A percentile compares a stretch with the other conserved stretches of the same genome.
phyloP scores from a whole-genome alignment of 345 rosid genomes.

The Linum lewisii region DNA sequence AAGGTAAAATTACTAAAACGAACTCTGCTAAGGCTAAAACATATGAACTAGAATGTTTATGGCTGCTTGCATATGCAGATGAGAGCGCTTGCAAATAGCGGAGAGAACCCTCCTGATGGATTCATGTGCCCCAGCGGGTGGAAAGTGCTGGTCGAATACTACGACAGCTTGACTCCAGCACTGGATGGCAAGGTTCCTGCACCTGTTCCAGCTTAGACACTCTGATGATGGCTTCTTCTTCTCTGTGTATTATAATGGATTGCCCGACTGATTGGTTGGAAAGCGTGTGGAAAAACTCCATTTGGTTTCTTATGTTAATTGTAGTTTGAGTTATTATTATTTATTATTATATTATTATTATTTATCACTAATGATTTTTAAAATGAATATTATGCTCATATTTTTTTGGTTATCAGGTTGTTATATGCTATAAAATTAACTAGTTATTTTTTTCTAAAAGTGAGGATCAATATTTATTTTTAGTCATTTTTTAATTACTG shows the following conservation, averaged over 20 bases:
- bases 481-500: too few relatives aligned
- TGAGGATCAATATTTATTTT: too few relatives aligned
- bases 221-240: background rate
- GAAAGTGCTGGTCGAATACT: conserved; percentile 85
- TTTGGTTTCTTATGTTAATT: too few relatives aligned
- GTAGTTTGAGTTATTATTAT: too few relatives aligned
- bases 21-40: background rate
- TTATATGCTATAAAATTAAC: too few relatives aligned
- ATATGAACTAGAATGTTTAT: background rate
- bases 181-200: conserved; percentile 44
- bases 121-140: conserved; percentile 98
- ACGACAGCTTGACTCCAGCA: conserved; percentile 52
- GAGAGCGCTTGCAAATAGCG: conserved; percentile 87
- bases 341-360: too few relatives aligned
- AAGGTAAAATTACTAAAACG: conserved; percentile 47
- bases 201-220: conserved; percentile 48
- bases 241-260: conserved; percentile 20
- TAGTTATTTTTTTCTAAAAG: too few relatives aligned
- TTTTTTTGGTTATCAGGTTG: too few relatives aligned
- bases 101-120: conserved; percentile 88
- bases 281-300: background rate
- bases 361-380: too few relatives aligned
- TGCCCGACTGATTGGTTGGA: conserved; percentile 16
- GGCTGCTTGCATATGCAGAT: conserved; percentile 40
- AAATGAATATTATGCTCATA: too few relatives aligned